Base-by-base conservation (phyloP, 768 basidiomycete species). In the Hericium rajendrae region DNA sequence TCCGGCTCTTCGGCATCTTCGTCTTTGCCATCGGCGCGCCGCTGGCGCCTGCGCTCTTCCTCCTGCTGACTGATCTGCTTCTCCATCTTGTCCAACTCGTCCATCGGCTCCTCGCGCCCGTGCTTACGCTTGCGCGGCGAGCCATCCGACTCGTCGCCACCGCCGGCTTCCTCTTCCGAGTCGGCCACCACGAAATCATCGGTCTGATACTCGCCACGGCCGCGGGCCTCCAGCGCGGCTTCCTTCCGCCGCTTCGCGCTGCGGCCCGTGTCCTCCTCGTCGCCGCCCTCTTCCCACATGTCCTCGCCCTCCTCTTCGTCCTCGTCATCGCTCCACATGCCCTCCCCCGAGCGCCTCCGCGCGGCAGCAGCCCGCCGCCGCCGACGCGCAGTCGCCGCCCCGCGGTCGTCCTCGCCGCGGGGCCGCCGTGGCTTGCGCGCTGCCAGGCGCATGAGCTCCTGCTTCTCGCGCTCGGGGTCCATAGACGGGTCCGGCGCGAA, bases 161-260 rank as follows among this genome's bases (percentile, higher is more conserved):
- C 40, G 38, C 54, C 65, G 10, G 40, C 63, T 3, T 86, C 87
- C 26, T 87, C 86, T 43, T 90, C 88, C 16, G 83, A 84, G 62
- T 91, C 89, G 13, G 85, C 83, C 11, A 91, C 91, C 28, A 93
- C 74, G 64, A 93, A 93, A 64, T 90, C 90, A 66, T 93, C 90
- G 57, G 85, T 82, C 67, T 89, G 86, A 62, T 92, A 92, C 46
- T 90, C 86, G 20, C 81, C 82, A 4, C 76, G 75, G 46, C 81
- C 76, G 54, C 78, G 79, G 55, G 78, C 78, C 12, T 76, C 74
- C n/a, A 73, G 71, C 13, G 56, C 64, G 26, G 57, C 54, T 6
- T 60, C 68, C 69, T 60, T 67, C 66, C 63, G 65, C 55, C 53
- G 65, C 64, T 67, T 80, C 80, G 61, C 77, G 73, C 69, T 82